Conservation (phyloP, 2,329 filamentous ascomycete species). For the Xylariaceae sp. region DNA sequence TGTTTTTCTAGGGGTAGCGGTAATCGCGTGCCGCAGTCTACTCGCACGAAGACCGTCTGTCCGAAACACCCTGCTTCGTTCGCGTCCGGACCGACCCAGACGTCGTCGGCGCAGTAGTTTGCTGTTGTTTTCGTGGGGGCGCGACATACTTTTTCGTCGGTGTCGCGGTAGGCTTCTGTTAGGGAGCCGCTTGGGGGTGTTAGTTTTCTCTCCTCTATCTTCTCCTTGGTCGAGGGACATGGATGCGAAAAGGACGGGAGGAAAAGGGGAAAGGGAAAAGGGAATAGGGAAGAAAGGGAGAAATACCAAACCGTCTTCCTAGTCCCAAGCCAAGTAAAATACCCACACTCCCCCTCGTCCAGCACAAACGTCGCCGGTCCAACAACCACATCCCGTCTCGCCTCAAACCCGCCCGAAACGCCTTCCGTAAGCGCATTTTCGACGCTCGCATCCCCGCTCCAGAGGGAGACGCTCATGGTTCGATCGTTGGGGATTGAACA, state of each 20-base stretch:
- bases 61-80: background rate
- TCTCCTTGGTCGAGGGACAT: too few species aligned
- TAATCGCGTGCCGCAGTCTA: constrained; percentile 9
- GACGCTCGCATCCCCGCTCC: background rate
- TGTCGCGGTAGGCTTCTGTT: constrained; percentile 2
- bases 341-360: constrained; percentile 11
- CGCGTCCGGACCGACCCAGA: background rate
- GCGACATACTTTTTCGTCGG: background rate
- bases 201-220: background rate
- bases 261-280: background rate
- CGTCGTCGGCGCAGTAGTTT: constrained; percentile 9
- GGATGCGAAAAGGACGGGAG: background rate
- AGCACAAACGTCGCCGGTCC: constrained; percentile 1
- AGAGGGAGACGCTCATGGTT: background rate
- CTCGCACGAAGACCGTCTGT: constrained; percentile 8
- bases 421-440: constrained; percentile 3
- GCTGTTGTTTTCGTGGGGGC: background rate
- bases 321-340: constrained; percentile 15
- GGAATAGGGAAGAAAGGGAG: background rate
- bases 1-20: constrained; percentile 2
- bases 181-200: constrained; percentile 8
- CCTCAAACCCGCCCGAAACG: constrained; percentile 9
- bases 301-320: constrained; percentile 8
- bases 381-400: background rate
- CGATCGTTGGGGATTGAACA: constrained; percentile 7